Evolutionary conservation across 2,329 filamentous ascomycete species (phyloP), one percentile per base, ranked within the genome.

Genomic region (Stachybotrys chlorohalonatus): DNA sequence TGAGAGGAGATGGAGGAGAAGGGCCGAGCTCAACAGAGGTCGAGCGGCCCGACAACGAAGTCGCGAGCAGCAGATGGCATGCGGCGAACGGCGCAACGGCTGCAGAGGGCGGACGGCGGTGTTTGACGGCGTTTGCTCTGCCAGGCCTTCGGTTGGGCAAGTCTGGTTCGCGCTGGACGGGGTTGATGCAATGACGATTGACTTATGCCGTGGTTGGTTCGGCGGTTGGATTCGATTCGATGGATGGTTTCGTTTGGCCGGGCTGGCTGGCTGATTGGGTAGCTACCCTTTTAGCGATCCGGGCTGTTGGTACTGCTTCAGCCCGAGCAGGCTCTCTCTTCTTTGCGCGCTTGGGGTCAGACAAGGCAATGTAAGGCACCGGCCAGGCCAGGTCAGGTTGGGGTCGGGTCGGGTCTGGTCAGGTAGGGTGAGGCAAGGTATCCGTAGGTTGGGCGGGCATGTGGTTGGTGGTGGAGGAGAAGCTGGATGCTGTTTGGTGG

Each of bases 21-120:
- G 46, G 46, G 17, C 46, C 46, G 46, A 16, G 46, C 46, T 47
- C 46, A 47, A 47, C 46, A 47, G 32, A 17, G 16, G n/a, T 42
- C 36, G 50, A 52, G 50, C 31, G 32, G 50, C 50, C 50, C 50
- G 50, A 52, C 46, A 47, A n/a, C 50, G 50, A 42, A 17, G 50
- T 39, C 31, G 15, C 32, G 32, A 32, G 31, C 50, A 52, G 32
- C 50, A 42, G 17, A 17, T 52, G 50, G 50, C 50, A 52, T 52
- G 50, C 50, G 50, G 36, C 36, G 30, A 30, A n/a, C 13, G 48
- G 48, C 13, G 47, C 13, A 11, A 15, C n/a, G 11, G 47, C 13
- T 24, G 48, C n/a, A 11, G 39, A 45, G 39, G 39, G 39, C 39
- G 46, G 46, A 24, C 46, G 36, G 36, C 36, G 36, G 13, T 42